A percentile compares a stretch with the other conserved stretches of the same genome.
Evolutionary conservation across 345 rosid genomes (phyloP).

Genomic region (Eucalyptus marginata): DNA sequence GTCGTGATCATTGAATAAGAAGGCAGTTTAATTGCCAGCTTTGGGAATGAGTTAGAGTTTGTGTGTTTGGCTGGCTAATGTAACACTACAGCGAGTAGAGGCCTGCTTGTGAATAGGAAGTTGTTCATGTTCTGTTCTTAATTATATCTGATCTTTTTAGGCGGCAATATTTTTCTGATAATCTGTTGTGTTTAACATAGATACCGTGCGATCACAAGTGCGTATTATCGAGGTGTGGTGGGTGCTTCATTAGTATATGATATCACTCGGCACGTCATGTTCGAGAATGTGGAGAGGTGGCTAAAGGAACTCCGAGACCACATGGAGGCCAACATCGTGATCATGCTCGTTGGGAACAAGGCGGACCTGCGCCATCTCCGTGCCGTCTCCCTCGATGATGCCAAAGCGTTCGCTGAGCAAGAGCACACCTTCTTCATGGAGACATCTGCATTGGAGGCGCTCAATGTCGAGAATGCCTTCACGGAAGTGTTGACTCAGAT

Average conservation of each 20-base stretch:
- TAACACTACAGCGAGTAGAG: neutral
- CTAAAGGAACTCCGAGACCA: constrained; percentile 82
- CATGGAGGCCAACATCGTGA: constrained; percentile 73
- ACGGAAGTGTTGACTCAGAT: constrained; percentile 79
- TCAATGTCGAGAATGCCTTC: constrained; percentile 75
- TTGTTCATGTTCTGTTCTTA: neutral
- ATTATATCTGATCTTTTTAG: neutral
- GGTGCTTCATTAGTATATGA: constrained; percentile 81
- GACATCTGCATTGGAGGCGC: constrained; percentile 80
- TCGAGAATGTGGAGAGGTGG: constrained; percentile 88
- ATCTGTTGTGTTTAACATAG: neutral
- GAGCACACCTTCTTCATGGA: constrained; percentile 79
- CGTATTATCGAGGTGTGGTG: constrained; percentile 81
- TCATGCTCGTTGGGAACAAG: constrained; percentile 92
- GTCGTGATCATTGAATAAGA: neutral
- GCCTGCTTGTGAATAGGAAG: neutral
- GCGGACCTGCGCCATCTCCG: constrained; percentile 80
- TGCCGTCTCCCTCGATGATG: constrained; percentile 65
- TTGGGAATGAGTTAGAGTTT: neutral
- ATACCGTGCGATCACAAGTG: constrained; percentile 93
- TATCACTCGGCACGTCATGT: constrained; percentile 74
- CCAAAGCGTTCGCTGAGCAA: constrained; percentile 52
- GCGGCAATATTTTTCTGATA: neutral
- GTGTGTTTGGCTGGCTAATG: neutral
- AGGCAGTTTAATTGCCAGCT: neutral